These are phyloP conservation scores for Leccinum subrobustum DNA, from an alignment of 1,284 basidiomycete species.

Conservation along the genomic window DNA sequence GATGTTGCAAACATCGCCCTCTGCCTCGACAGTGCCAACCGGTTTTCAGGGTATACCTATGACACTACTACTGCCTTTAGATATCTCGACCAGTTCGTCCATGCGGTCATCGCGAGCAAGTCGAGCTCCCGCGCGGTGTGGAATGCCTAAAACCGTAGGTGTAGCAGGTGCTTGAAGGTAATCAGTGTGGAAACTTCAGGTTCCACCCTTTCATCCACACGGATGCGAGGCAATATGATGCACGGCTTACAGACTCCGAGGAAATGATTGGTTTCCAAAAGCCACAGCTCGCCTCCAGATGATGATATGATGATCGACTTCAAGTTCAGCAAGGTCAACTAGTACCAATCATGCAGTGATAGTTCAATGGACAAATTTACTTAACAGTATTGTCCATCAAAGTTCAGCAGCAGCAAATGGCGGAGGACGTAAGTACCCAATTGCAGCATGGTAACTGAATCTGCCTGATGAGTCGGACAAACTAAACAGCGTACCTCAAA, in stretches of 20 bases:
- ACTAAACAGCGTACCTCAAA: neutral
- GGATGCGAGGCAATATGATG: no score
- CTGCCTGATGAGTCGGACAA: no score
- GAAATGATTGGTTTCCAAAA: neutral
- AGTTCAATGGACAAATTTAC: no score
- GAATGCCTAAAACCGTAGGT: neutral
- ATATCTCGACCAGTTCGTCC: neutral
- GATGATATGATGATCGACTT: neutral
- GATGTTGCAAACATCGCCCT: neutral
- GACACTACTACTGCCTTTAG: neutral
- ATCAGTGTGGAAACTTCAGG: neutral
- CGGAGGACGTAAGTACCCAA: no score
- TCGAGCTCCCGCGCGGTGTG: neutral
- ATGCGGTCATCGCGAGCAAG: neutral
- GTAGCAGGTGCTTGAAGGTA: neutral
- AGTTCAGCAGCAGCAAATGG: no score
- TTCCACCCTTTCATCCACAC: neutral
- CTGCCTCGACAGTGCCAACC: neutral
- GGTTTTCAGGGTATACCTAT: neutral
- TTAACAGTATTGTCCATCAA: no score
- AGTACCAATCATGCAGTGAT: no score
- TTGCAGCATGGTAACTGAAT: no score
- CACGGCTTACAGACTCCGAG: neutral
- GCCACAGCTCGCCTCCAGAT: neutral
- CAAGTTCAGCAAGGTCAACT: no score